Conservation (phyloP, 2,329 filamentous ascomycete species). For the Fonsecaea erecta region DNA sequence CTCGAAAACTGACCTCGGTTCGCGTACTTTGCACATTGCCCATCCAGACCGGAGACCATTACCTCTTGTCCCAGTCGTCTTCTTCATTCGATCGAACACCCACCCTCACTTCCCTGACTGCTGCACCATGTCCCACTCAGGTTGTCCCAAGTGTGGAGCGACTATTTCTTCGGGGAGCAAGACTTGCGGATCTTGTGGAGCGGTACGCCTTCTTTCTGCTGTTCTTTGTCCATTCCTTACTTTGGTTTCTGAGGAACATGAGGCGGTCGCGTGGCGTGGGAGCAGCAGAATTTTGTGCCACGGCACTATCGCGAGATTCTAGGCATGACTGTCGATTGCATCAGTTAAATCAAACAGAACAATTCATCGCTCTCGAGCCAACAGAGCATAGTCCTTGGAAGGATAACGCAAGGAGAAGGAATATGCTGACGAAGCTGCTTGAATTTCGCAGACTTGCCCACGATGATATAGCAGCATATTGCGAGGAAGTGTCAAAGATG, state of each 20-base stretch:
- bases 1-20: background rate
- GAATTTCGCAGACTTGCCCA: constrained; percentile 21
- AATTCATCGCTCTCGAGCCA: too few species aligned
- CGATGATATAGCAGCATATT: constrained; percentile 2
- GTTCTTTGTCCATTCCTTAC: background rate
- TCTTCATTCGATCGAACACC: background rate
- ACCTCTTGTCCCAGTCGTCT: background rate
- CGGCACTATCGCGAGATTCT: background rate
- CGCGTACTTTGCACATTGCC: background rate
- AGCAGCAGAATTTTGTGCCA: background rate
- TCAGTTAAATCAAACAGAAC: too few species aligned
- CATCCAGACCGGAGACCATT: background rate
- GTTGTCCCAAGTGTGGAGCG: constrained; percentile 35
- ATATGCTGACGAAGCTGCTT: constrained; percentile 2
- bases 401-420: too few species aligned
- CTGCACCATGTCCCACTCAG: constrained; percentile 32
- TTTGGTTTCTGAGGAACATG: background rate
- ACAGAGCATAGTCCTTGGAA: background rate
- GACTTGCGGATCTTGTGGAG: constrained; percentile 34
- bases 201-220: constrained; percentile 29
- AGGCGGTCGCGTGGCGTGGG: background rate
- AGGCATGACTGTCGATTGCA: too few species aligned
- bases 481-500: background rate
- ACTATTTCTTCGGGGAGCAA: constrained; percentile 30
- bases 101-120: background rate